Base-by-base conservation (phyloP, 1,284 basidiomycete genomes). In the Flammula alnicola region DNA sequence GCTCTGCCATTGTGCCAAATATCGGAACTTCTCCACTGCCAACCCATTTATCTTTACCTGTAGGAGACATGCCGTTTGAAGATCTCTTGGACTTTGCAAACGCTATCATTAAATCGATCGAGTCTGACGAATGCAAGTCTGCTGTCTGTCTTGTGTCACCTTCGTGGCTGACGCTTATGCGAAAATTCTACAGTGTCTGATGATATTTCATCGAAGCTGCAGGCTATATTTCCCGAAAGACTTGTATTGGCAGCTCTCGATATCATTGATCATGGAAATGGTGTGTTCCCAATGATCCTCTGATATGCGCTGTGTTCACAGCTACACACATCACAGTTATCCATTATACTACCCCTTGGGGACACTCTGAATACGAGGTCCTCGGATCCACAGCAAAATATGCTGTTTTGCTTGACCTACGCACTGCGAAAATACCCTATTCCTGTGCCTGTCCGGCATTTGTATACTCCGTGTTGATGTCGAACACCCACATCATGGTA, bases 361-460 rank as follows among this genome's bases (percentile, higher is more conserved):
- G 79, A 3, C 71, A 80, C 44, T 63, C 68, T 2, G 74, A 83
- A 58, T 89, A 83, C 60, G 75, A 88, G 64, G 84, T 90, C 5
- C 63, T 83, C 5, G 85, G 86, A 7, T 82, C 84, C 3, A 82
- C 77, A 5, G 74, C 77, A 16, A 80, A 76, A 3, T 86, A 89
- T 63, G 69, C 71, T 17, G 82, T 91, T 40, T 80, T 83, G 37
- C 74, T 84, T 4, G 73, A 75, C 36, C 68, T 88, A 19, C 59
- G 67, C n/a, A 62, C 58, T 31, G 64, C 70, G 19, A 63, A 66
- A 35, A 60, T 72, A 19, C 71, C 77, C 9, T 73, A 75, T 47
- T 88, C 83, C 52, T 91, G 89, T 63, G 80, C 80, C n/a, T 91
- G 89, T 58, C 84, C 87, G 2, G 78, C 88, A 0, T 91, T 88